These are phyloP conservation scores for Pseudocercospora cruenta DNA, from an alignment of 2,329 filamentous ascomycete species.

Conservation along the genomic window DNA sequence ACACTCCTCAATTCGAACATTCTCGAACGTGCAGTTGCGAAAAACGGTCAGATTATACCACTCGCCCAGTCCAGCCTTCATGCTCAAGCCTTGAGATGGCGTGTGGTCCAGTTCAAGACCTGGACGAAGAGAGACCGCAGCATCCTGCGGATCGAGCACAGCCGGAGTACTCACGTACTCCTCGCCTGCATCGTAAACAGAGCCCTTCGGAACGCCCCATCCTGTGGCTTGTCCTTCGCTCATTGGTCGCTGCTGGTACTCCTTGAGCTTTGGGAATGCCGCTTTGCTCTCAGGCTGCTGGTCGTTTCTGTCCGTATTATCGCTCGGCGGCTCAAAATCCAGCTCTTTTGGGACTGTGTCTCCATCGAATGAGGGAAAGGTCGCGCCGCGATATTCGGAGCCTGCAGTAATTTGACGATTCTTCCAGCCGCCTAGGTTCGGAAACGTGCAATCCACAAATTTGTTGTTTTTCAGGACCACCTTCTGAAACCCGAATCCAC, in stretches of 20 bases:
- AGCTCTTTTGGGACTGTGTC: neutral
- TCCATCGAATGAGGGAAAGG: neutral
- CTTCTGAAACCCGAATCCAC: neutral
- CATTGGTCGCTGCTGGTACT: neutral
- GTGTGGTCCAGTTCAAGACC: neutral
- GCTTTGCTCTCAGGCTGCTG: neutral
- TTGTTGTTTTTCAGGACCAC: conserved; percentile 1
- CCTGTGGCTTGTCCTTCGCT: neutral
- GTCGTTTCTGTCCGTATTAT: neutral
- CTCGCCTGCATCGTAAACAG: neutral
- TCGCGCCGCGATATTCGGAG: neutral
- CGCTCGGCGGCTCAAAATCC: neutral
- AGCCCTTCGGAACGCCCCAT: neutral
- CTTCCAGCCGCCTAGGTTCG: neutral
- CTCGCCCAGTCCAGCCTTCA: neutral
- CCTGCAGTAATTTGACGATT: neutral
- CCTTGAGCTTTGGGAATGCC: neutral
- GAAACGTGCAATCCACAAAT: conserved; percentile 6
- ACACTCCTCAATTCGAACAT: conserved; percentile 11
- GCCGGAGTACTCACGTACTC: neutral
- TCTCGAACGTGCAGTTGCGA: conserved; percentile 12
- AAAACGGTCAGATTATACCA: neutral
- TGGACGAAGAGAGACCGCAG: conserved; percentile 29
- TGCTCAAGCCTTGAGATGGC: neutral
- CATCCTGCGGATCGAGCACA: conserved; percentile 33